Evolutionary conservation across 768 basidiomycete species (phyloP), one percentile per base, ranked within the genome.

Genomic region (Termitomyces sp.): DNA sequence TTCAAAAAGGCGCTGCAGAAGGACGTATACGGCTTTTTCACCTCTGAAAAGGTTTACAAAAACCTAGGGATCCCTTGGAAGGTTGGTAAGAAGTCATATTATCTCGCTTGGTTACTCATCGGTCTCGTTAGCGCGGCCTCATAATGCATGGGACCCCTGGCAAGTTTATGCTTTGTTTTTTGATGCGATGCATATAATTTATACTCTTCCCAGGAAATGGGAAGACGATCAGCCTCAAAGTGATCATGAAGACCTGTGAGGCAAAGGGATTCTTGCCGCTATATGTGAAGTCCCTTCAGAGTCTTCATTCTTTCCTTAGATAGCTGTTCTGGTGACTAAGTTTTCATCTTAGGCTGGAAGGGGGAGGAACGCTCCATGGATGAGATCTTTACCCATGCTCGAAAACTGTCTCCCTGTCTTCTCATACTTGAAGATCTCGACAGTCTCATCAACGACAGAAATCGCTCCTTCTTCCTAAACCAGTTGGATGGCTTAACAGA

Each of bases 391-490:
- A 59, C 70, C 51, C 87, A 88, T 65, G 90, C 92, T n/a, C 80
- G 92, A 34, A 79, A 82, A 67, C 65, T 81, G 59, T 65, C 86
- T 1, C 89, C 89, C 32, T 90, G 87, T 61, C 79, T 90, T 46
- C 61, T 89, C 52, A 75, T 85, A 51, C 67, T 87, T 16, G 78
- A 77, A 67, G 76, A 78, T 46, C 64, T 94, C 7, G 92, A 94
- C 64, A 87, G 87, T 61, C 77, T 92, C 37, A 89, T 94, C 72
- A 90, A 83, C 59, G 82, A 91, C 64, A 50, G 66, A 7, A 93
- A 92, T 65, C 82, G 91, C 31, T 90, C 90, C 2, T 93, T 90
- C 77, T 94, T 94, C 82, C 76, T 94, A 48, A 94, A 94, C 65
- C 87, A 93, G 67, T 72, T 91, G 8, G 92, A 94, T 60, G 92